Conservation (phyloP, 2,329 filamentous ascomycete species). For the Cordyceps pruinosa region DNA sequence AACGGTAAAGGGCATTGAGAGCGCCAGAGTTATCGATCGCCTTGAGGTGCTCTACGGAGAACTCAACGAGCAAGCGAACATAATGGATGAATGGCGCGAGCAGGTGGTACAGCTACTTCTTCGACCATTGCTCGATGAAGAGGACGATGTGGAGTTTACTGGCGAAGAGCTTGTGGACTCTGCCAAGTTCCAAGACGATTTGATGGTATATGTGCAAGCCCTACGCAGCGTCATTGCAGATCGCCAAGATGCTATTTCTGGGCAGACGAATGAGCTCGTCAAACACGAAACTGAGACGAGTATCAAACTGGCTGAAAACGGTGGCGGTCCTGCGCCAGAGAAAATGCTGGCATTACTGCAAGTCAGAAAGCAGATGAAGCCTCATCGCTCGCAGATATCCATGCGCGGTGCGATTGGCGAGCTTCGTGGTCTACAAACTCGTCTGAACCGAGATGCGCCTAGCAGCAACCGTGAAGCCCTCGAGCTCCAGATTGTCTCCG, state of each 20-base stretch:
- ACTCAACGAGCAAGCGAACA: constrained; percentile 64
- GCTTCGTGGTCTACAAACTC: constrained; percentile 61
- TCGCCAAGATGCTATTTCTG: constrained; percentile 68
- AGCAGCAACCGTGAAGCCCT: constrained; percentile 47
- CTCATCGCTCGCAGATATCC: constrained; percentile 48
- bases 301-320: constrained; percentile 51
- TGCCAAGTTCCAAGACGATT: constrained; percentile 78
- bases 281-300: constrained; percentile 64
- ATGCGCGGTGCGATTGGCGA: constrained; percentile 64
- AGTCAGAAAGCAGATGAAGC: constrained; percentile 41
- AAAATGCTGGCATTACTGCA: constrained; percentile 46
- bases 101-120: constrained; percentile 65
- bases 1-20: constrained; percentile 63
- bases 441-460: constrained; percentile 26
- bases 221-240: constrained; percentile 72
- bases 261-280: constrained; percentile 67
- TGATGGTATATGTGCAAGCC: constrained; percentile 78
- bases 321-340: constrained; percentile 65
- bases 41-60: constrained; percentile 57
- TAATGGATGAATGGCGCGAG: constrained; percentile 69
- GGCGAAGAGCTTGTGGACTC: constrained; percentile 89
- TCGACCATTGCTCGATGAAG: constrained; percentile 74
- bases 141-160: constrained; percentile 63
- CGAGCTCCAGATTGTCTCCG: constrained; percentile 59
- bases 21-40: constrained; percentile 55